phyloP scores from a whole-genome alignment of 2,329 filamentous ascomycete genomes.

The Aspergillus eucalypticola region DNA sequence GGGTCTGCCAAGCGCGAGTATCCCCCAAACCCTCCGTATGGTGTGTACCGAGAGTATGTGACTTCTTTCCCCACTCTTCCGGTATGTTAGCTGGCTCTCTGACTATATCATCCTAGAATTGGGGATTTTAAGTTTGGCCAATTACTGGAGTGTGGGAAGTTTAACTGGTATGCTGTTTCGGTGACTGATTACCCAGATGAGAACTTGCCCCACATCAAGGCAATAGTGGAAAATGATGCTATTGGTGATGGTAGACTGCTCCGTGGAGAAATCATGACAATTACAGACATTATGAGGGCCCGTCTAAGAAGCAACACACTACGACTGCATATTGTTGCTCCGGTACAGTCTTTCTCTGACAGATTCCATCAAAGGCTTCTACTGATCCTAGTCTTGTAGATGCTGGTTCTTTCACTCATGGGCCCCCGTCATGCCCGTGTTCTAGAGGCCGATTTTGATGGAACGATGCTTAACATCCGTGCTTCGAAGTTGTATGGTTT shows the following conservation, averaged over 20 bases:
- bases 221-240: conserved; percentile 3
- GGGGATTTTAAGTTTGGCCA: conserved; percentile 7
- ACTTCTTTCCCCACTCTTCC: neutral
- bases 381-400: neutral
- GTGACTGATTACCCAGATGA: neutral
- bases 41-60: conserved; percentile 3
- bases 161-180: conserved; percentile 1
- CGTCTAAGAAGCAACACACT: conserved; percentile 10
- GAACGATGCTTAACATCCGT: conserved; percentile 6
- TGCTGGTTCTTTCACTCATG: conserved; percentile 13
- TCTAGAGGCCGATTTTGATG: conserved; percentile 11
- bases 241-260: conserved; percentile 4
- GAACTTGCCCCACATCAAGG: conserved; percentile 5
- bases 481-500: conserved; percentile 11
- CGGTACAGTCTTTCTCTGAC: neutral
- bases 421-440: conserved; percentile 10
- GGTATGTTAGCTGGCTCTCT: neutral
- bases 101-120: neutral
- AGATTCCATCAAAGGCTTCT: too few relatives aligned
- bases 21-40: neutral
- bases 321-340: conserved; percentile 12
- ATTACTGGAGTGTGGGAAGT: neutral
- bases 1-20: neutral
- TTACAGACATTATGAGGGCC: conserved; percentile 9
- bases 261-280: conserved; percentile 11